A percentile compares a stretch with the other conserved stretches of the same genome.
Conservation (phyloP, 768 basidiomycete species). For the Xanthoconium purpureum region DNA sequence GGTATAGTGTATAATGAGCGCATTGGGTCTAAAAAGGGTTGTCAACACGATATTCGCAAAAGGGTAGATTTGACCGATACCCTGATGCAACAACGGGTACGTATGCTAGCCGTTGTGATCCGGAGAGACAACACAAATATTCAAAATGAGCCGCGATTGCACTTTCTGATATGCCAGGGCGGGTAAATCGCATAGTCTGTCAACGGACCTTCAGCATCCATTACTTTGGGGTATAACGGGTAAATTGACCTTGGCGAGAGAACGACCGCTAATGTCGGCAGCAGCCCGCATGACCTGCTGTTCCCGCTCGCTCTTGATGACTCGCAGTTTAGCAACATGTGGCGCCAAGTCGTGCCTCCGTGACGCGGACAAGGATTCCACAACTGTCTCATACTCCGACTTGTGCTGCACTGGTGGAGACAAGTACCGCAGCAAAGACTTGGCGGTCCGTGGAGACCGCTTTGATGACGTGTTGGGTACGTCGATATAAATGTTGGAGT, state of each 20-base stretch:
- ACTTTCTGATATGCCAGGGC: slow-evolving; percentile 54
- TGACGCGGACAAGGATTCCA: slow-evolving; percentile 50
- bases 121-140: slow-evolving; percentile 75
- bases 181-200: slow-evolving; percentile 81
- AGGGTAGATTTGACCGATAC: slow-evolving; percentile 35
- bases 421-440: slow-evolving; percentile 56
- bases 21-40: slow-evolving; percentile 59
- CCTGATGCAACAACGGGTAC: slow-evolving; percentile 97
- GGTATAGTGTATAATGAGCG: slow-evolving; percentile 92
- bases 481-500: slow-evolving; percentile 54
- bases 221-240: not conserved
- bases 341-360: slow-evolving; percentile 55
- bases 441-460: slow-evolving; percentile 42
- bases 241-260: slow-evolving; percentile 71
- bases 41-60: not conserved
- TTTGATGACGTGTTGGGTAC: slow-evolving; percentile 39
- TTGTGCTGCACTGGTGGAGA: slow-evolving; percentile 22
- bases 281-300: slow-evolving; percentile 76
- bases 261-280: slow-evolving; percentile 82
- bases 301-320: slow-evolving; percentile 79
- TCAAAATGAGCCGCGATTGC: slow-evolving; percentile 82
- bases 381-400: slow-evolving; percentile 52
- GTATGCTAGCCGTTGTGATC: slow-evolving; percentile 88
- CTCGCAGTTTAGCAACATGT: slow-evolving; percentile 67
- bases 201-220: not conserved